These are phyloP conservation scores for Hypomontagnella submonticulosa DNA, from an alignment of 495 filamentous ascomycete genomes.

Conservation along the genomic window DNA sequence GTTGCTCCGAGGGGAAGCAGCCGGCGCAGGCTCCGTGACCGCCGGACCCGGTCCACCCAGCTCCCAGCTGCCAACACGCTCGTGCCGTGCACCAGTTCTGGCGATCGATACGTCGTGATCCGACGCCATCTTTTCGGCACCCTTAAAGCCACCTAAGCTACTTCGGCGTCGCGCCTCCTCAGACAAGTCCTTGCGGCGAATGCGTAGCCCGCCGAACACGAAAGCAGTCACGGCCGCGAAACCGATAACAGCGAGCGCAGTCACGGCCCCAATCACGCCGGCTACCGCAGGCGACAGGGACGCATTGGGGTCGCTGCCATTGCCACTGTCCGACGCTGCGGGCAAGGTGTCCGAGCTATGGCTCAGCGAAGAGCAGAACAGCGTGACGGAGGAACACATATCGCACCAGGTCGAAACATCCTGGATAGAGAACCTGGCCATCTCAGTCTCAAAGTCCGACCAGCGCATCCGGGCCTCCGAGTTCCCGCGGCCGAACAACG, in stretches of 20 bases:
- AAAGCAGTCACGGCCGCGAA: slow-evolving; percentile 41
- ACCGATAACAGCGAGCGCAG: slow-evolving; percentile 41
- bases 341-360: slow-evolving; percentile 4
- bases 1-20: background rate
- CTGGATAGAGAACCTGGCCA: slow-evolving; percentile 42
- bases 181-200: slow-evolving; percentile 30
- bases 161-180: slow-evolving; percentile 24
- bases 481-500: slow-evolving; percentile 48
- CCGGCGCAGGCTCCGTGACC: slow-evolving; percentile 7
- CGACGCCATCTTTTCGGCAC: slow-evolving; percentile 51
- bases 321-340: background rate
- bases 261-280: slow-evolving; percentile 53
- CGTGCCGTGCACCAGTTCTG: slow-evolving; percentile 47
- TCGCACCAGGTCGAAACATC: slow-evolving; percentile 48
- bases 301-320: background rate
- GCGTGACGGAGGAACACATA: slow-evolving; percentile 39
- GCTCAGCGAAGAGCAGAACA: slow-evolving; percentile 46
- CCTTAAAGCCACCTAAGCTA: slow-evolving; percentile 52
- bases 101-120: slow-evolving; percentile 52
- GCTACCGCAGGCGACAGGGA: slow-evolving; percentile 47
- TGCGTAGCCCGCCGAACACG: slow-evolving; percentile 45
- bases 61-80: slow-evolving; percentile 57
- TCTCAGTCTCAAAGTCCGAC: slow-evolving; percentile 38
- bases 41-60: slow-evolving; percentile 26
- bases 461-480: slow-evolving; percentile 43